A percentile compares a stretch with the other conserved stretches of the same genome.
Conservation (phyloP, 768 basidiomycete genomes). For the Calocera cornea region DNA sequence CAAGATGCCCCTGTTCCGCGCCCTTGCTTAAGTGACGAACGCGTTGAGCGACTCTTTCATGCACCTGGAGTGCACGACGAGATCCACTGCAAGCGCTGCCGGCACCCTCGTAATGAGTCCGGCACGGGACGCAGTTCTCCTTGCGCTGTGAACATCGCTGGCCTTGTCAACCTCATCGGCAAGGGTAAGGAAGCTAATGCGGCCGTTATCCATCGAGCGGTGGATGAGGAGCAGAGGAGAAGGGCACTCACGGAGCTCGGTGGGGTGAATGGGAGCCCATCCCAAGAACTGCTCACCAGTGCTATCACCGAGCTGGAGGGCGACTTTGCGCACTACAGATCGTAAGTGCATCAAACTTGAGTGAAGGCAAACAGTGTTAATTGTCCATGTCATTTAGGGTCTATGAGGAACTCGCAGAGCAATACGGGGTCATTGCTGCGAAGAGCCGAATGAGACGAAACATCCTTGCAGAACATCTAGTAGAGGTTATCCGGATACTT, state of each 20-base stretch:
- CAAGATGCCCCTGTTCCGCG: background rate
- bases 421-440: slow-evolving; percentile 83
- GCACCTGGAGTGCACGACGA: background rate
- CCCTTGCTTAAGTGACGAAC: background rate
- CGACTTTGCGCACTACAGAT: slow-evolving; percentile 88
- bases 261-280: slow-evolving; percentile 38
- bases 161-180: background rate
- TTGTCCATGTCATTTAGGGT: slow-evolving; percentile 38
- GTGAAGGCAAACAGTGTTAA: background rate
- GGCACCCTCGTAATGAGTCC: background rate
- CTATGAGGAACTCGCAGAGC: slow-evolving; percentile 79
- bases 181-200: background rate
- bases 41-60: background rate
- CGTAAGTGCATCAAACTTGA: slow-evolving; percentile 36
- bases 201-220: background rate
- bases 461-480: slow-evolving; percentile 74
- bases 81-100: background rate
- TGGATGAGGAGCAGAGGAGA: slow-evolving; percentile 1
- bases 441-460: slow-evolving; percentile 69
- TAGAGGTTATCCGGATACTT: slow-evolving; percentile 80
- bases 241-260: slow-evolving; percentile 11
- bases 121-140: background rate
- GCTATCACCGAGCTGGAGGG: slow-evolving; percentile 84
- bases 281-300: slow-evolving; percentile 73
- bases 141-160: background rate